These are phyloP conservation scores for Penicillium rolfsii DNA, from an alignment of 2,329 filamentous ascomycete species.

Conservation along the genomic window DNA sequence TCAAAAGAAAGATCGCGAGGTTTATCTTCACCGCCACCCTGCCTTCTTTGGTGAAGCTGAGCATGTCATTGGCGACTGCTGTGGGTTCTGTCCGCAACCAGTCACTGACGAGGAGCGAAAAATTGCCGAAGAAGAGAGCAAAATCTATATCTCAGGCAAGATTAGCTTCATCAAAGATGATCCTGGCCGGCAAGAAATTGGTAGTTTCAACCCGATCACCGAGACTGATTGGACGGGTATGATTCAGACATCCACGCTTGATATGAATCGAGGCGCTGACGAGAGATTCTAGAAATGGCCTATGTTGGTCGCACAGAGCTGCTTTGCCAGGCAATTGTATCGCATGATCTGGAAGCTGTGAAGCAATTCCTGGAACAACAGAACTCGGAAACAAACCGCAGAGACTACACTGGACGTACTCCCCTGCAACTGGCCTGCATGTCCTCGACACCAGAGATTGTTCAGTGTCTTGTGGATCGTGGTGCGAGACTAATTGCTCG, in stretches of 20 bases:
- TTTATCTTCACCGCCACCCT: conserved; percentile 80
- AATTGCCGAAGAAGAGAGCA: conserved; percentile 70
- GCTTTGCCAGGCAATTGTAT: conserved; percentile 80
- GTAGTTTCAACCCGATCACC: conserved; percentile 77
- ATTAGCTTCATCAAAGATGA: conserved; percentile 78
- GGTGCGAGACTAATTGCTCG: conserved; percentile 74
- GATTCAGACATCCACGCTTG: neutral
- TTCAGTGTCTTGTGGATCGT: conserved; percentile 70
- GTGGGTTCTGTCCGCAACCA: conserved; percentile 73
- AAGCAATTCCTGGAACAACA: conserved; percentile 71
- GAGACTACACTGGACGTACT: conserved; percentile 78
- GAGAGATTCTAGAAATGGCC: conserved; percentile 66
- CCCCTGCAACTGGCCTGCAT: conserved; percentile 77
- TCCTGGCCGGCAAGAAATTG: conserved; percentile 74
- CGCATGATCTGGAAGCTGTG: conserved; percentile 71
- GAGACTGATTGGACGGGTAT: conserved; percentile 75
- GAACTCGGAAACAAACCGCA: conserved; percentile 68
- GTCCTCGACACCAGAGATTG: conserved; percentile 69
- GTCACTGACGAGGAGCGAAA: conserved; percentile 72
- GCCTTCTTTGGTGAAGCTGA: conserved; percentile 78
- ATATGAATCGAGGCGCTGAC: neutral
- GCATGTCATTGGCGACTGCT: conserved; percentile 80
- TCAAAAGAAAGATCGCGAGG: conserved; percentile 70
- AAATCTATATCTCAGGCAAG: conserved; percentile 74
- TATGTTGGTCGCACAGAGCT: conserved; percentile 78